A percentile compares a stretch with the other conserved stretches of the same genome.
phyloP scores from a whole-genome alignment of 1,139 yeast genomes.

The Protomyces inouyei region DNA sequence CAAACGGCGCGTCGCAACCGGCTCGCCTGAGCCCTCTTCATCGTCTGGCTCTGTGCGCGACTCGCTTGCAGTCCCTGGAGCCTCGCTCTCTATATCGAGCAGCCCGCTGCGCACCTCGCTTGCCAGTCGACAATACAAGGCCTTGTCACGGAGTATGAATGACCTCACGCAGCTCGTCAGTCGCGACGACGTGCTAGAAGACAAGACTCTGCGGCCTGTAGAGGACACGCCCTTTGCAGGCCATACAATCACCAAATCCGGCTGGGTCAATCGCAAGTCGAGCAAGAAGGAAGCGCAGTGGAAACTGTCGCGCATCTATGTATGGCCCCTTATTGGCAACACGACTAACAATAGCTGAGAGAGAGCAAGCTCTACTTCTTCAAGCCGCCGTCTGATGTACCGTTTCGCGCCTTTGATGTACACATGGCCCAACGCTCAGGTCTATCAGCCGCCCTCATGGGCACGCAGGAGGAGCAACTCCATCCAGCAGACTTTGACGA shows the following conservation, averaged over 20 bases:
- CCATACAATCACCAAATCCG: neutral
- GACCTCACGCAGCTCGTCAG: constrained; percentile 4
- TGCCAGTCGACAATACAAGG: constrained; percentile 3
- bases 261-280: constrained; percentile 15
- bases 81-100: neutral
- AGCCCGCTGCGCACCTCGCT: neutral
- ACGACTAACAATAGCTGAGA: constrained; percentile 1
- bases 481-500: neutral
- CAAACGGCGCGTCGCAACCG: neutral
- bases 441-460: neutral
- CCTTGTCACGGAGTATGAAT: constrained; percentile 24
- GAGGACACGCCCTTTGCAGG: constrained; percentile 1
- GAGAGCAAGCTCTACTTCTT: constrained; percentile 17
- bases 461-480: neutral
- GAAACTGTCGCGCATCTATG: constrained; percentile 15
- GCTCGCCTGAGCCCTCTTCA: neutral
- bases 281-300: constrained; percentile 3
- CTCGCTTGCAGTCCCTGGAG: neutral
- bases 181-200: neutral
- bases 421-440: neutral
- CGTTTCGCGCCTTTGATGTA: constrained; percentile 6
- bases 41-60: neutral
- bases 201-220: neutral
- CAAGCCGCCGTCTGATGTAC: constrained; percentile 17
- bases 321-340: neutral